Evolutionary conservation across 305 asterid species (phyloP).

Genomic region (Solanum chacoense): DNA sequence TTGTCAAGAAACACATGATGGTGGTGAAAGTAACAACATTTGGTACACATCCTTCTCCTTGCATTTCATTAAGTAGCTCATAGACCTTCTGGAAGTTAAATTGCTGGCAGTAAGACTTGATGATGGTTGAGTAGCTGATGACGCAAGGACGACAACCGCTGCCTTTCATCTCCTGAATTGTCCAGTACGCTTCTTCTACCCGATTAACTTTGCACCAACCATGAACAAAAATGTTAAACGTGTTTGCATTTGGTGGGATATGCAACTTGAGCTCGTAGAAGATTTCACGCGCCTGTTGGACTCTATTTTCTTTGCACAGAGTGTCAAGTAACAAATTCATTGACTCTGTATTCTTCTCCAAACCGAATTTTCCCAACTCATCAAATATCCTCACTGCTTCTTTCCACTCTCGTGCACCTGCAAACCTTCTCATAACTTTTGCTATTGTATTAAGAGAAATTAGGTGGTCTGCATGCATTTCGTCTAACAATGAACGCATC

Average conservation of each 20-base stretch:
- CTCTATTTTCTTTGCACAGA: conserved; percentile 64
- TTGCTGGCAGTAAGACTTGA: conserved; percentile 51
- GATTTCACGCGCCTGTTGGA: conserved; percentile 54
- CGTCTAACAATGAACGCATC: conserved; percentile 44
- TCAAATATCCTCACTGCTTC: conserved; percentile 53
- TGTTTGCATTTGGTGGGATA: conserved; percentile 61
- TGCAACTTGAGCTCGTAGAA: conserved; percentile 52
- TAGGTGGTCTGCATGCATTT: conserved; percentile 33
- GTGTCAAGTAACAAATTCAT: conserved; percentile 81
- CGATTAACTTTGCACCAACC: conserved; percentile 86
- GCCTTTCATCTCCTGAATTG: conserved; percentile 83
- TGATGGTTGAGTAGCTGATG: conserved; percentile 71
- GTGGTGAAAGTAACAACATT: conserved; percentile 76
- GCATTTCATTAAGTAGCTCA: conserved; percentile 75
- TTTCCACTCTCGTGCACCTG: conserved; percentile 77
- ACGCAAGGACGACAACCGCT: conserved; percentile 57
- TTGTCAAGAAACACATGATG: conserved; percentile 55
- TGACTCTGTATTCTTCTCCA: conserved; percentile 58
- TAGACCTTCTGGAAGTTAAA: conserved; percentile 36
- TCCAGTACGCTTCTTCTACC: conserved; percentile 92
- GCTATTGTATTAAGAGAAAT: conserved; percentile 53
- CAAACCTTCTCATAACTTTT: conserved; percentile 70
- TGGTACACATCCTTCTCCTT: conserved; percentile 49
- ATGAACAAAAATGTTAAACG: conserved; percentile 69
- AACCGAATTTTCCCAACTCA: conserved; percentile 47